Evolutionary conservation across 148 eudicot genomes (phyloP).

Genomic region (Spergularia bocconei): DNA sequence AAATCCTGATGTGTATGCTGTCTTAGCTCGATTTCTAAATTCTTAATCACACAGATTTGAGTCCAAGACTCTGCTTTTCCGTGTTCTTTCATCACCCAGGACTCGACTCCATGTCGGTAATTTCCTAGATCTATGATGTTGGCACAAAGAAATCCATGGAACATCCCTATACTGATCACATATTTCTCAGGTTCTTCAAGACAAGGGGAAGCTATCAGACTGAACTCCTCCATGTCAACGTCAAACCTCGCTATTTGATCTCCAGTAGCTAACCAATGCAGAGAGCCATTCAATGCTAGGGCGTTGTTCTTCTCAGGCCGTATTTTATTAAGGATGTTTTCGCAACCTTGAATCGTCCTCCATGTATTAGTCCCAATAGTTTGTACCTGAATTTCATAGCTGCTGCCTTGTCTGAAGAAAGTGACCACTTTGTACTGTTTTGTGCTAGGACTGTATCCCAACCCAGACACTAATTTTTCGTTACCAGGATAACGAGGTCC

Average conservation of each 20-base stretch:
- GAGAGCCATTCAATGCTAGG: not conserved
- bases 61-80: constrained; percentile 6
- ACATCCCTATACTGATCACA: not conserved
- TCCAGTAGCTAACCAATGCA: constrained; percentile 12
- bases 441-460: constrained; percentile 10
- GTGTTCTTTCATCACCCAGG: constrained; percentile 15
- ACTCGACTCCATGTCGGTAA: not conserved
- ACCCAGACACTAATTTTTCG: not conserved
- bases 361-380: constrained; percentile 1
- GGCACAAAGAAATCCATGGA: constrained; percentile 8
- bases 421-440: constrained; percentile 7
- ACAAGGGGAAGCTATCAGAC: not conserved
- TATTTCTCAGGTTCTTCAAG: not conserved
- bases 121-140: not conserved
- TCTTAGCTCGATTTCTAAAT: not conserved
- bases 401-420: not conserved
- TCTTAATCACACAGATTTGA: not conserved
- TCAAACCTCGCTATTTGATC: constrained; percentile 10
- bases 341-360: not conserved
- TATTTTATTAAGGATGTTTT: not conserved
- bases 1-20: not conserved
- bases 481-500: not conserved
- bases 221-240: constrained; percentile 16
- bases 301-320: not conserved
- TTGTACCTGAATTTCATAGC: not conserved